A percentile compares a stretch with the other conserved stretches of the same genome.
phyloP scores from a whole-genome alignment of 441 rosid genomes.

The Gossypium davidsonii region DNA sequence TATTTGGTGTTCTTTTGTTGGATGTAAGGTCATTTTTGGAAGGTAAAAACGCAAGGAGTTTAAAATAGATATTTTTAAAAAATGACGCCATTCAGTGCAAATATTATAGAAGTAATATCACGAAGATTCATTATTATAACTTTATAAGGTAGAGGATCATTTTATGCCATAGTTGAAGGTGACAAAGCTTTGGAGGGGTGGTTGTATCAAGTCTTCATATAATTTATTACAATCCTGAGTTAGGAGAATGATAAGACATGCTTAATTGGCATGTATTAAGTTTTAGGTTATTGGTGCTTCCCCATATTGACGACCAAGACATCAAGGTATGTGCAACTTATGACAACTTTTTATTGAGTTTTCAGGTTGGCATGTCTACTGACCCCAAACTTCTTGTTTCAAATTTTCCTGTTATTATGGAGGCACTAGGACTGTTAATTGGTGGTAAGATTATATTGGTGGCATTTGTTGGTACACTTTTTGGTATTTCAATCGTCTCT shows the following conservation, averaged over 20 bases:
- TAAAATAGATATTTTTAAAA: not conserved
- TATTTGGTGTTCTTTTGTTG: not conserved
- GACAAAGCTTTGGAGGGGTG: not conserved
- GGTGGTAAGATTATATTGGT: slow-evolving; percentile 84
- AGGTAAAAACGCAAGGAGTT: not conserved
- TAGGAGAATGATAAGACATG: not conserved
- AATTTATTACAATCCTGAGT: not conserved
- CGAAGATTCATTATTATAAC: not conserved
- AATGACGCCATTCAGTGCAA: not conserved
- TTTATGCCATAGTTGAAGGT: not conserved
- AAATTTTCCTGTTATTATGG: slow-evolving; percentile 79
- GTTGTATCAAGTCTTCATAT: not conserved
- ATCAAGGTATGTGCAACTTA: slow-evolving; percentile 19
- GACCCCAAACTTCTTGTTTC: slow-evolving; percentile 92
- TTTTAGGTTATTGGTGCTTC: slow-evolving; percentile 12
- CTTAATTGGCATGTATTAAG: not conserved
- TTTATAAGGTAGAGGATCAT: not conserved
- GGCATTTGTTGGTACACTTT: slow-evolving; percentile 59
- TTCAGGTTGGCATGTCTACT: slow-evolving; percentile 98
- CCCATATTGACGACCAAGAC: slow-evolving; percentile 7
- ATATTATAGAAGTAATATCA: not conserved
- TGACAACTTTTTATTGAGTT: slow-evolving; percentile 21
- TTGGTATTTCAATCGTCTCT: slow-evolving; percentile 83
- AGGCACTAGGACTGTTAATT: slow-evolving; percentile 74
- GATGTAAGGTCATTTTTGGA: not conserved